A percentile compares a stretch with the other conserved stretches of the same genome.
These are phyloP conservation scores for Endocalyx cinctus DNA, from an alignment of 2,329 filamentous ascomycete genomes.

Conservation along the genomic window DNA sequence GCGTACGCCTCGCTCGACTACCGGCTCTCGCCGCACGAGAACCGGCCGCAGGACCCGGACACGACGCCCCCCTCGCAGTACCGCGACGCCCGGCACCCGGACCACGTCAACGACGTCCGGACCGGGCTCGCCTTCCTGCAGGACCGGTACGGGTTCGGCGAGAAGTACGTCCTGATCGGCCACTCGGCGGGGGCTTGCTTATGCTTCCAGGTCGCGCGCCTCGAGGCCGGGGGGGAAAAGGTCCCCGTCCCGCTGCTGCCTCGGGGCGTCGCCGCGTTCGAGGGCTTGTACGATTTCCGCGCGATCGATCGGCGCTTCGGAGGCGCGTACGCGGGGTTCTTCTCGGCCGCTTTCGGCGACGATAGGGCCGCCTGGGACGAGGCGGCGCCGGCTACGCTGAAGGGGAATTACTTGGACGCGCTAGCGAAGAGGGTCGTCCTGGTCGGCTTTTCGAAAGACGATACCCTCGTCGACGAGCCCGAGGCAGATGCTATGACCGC, in stretches of 20 bases:
- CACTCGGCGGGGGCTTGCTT: constrained; percentile 63
- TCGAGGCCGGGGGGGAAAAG: constrained; percentile 11
- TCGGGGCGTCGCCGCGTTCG: constrained; percentile 53
- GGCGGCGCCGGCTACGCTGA: constrained; percentile 49
- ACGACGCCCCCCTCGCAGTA: constrained; percentile 25
- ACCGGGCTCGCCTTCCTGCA: constrained; percentile 47
- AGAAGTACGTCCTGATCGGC: constrained; percentile 52
- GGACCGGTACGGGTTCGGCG: constrained; percentile 36
- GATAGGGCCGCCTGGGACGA: constrained; percentile 45
- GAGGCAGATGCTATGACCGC: constrained; percentile 55
- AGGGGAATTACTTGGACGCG: constrained; percentile 34
- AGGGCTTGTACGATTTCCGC: constrained; percentile 63
- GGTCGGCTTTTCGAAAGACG: constrained; percentile 42
- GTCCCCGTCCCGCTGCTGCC: constrained; percentile 43
- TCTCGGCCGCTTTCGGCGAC: constrained; percentile 56
- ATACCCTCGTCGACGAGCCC: constrained; percentile 48
- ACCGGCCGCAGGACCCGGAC: constrained; percentile 38
- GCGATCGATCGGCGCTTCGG: constrained; percentile 44
- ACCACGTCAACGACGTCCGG: constrained; percentile 55
- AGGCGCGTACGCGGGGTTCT: constrained; percentile 51
- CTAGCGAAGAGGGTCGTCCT: constrained; percentile 25
- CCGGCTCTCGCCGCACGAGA: constrained; percentile 53
- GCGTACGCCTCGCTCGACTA: constrained; percentile 64
- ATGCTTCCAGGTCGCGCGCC: constrained; percentile 47
- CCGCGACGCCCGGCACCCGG: constrained; percentile 51